Evolutionary conservation across 495 filamentous ascomycete genomes (phyloP).

Genomic region (Jackrogersella multiformis): DNA sequence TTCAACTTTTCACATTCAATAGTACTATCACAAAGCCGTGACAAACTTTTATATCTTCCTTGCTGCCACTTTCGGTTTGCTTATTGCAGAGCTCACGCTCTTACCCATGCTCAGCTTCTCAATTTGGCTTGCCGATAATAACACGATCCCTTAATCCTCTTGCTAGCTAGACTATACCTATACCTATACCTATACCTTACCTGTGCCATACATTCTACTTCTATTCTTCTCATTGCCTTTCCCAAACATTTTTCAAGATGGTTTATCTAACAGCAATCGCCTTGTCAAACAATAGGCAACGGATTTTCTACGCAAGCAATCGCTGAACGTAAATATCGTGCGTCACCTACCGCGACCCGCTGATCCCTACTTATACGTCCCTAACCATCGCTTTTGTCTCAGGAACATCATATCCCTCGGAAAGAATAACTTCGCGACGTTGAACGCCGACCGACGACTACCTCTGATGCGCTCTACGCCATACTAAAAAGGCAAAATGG

Average conservation of each 20-base stretch:
- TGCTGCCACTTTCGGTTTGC: slow-evolving; percentile 44
- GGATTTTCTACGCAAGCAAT: slow-evolving; percentile 37
- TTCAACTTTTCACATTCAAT: slow-evolving; percentile 45
- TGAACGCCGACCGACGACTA: neutral
- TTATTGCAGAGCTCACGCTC: slow-evolving; percentile 50
- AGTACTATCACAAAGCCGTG: slow-evolving; percentile 49
- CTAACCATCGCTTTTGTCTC: slow-evolving; percentile 8
- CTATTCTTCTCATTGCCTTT: slow-evolving; percentile 45
- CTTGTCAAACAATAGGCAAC: slow-evolving; percentile 58
- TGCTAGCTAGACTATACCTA: slow-evolving; percentile 40
- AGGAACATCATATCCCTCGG: neutral
- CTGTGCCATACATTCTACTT: too few relatives aligned
- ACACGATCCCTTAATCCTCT: slow-evolving; percentile 26
- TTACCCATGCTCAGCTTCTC: slow-evolving; percentile 47
- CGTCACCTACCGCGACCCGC: slow-evolving; percentile 26
- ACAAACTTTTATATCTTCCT: slow-evolving; percentile 43
- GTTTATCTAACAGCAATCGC: slow-evolving; percentile 63
- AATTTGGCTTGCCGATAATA: slow-evolving; percentile 47
- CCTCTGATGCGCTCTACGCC: neutral
- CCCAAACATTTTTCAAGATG: slow-evolving; percentile 48
- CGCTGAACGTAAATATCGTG: slow-evolving; percentile 44
- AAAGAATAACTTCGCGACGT: neutral
- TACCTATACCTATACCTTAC: too few relatives aligned
- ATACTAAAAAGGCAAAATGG: slow-evolving; percentile 47
- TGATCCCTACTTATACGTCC: slow-evolving; percentile 19